Evolutionary conservation across 257 asterid species (phyloP).

Genomic region (Dorcoceras hygrometricum): DNA sequence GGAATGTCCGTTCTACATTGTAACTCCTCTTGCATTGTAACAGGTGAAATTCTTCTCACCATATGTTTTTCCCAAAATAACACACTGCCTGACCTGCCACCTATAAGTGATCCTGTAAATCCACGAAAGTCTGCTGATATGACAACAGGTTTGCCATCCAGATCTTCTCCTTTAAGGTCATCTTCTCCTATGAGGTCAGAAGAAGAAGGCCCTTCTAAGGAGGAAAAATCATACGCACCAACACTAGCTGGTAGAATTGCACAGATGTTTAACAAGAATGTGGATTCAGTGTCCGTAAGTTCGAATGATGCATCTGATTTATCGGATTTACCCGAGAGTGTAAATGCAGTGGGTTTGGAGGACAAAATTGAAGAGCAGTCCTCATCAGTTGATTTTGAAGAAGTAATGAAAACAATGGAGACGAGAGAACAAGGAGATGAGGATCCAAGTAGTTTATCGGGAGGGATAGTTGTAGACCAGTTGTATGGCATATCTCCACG

Average conservation of each 20-base stretch:
- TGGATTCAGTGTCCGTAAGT: constrained; percentile 46
- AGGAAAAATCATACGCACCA: constrained; percentile 51
- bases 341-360: constrained; percentile 34
- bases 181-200: constrained; percentile 64
- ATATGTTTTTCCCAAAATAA: constrained; percentile 71
- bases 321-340: constrained; percentile 49
- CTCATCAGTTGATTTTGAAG: constrained; percentile 58
- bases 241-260: constrained; percentile 78
- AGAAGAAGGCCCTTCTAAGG: constrained; percentile 51
- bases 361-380: constrained; percentile 52
- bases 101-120: constrained; percentile 36
- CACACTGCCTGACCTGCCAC: constrained; percentile 45
- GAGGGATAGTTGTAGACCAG: constrained; percentile 80
- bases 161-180: constrained; percentile 48
- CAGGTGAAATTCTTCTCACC: constrained; percentile 89
- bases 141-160: constrained; percentile 39
- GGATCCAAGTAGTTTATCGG: constrained; percentile 62
- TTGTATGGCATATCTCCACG: constrained; percentile 54
- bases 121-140: constrained; percentile 45
- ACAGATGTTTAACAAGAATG: constrained; percentile 73
- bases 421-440: constrained; percentile 62
- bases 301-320: constrained; percentile 45
- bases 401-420: constrained; percentile 60
- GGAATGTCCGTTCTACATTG: constrained; percentile 9
- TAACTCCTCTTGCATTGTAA: constrained; percentile 21